Conservation (phyloP, 495 filamentous ascomycete species). For the Glarea lozoyensis region DNA sequence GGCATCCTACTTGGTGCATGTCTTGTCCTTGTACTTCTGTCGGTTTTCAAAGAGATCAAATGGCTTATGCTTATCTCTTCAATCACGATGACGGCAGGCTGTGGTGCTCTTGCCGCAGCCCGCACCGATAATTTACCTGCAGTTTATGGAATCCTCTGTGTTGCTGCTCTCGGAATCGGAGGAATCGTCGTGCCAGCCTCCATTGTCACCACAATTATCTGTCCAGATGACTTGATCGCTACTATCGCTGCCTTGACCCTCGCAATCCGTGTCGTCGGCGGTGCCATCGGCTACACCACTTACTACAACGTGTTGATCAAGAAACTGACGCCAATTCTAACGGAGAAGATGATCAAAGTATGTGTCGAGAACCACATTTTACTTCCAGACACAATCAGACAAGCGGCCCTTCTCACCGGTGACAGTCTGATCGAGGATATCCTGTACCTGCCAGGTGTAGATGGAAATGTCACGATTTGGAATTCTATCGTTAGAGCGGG, state of each 20-base stretch:
- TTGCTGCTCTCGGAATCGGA: conserved; percentile 63
- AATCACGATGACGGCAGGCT: conserved; percentile 62
- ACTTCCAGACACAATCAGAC: conserved; percentile 27
- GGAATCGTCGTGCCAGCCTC: conserved; percentile 66
- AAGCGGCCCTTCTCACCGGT: conserved; percentile 49
- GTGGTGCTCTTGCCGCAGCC: conserved; percentile 50
- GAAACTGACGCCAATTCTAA: conserved; percentile 49
- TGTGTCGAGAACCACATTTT: conserved; percentile 48
- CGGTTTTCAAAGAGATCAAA: conserved; percentile 51
- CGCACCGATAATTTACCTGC: conserved; percentile 48
- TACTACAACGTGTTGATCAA: conserved; percentile 71
- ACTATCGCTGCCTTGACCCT: conserved; percentile 68
- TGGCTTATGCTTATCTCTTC: conserved; percentile 54
- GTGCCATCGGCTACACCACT: conserved; percentile 60
- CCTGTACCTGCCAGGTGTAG: conserved; percentile 45
- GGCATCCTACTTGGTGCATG: conserved; percentile 54
- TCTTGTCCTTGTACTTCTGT: conserved; percentile 52
- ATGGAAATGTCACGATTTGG: conserved; percentile 41
- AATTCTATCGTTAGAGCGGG: conserved; percentile 52
- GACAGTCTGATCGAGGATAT: conserved; percentile 46
- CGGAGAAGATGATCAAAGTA: conserved; percentile 41
- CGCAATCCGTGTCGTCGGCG: conserved; percentile 62
- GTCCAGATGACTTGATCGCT: conserved; percentile 63
- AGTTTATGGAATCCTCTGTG: conserved; percentile 51
- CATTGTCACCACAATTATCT: conserved; percentile 66